These are phyloP conservation scores for Fusarium veterinarium DNA, from an alignment of 2,329 filamentous ascomycete genomes.

Conservation along the genomic window DNA sequence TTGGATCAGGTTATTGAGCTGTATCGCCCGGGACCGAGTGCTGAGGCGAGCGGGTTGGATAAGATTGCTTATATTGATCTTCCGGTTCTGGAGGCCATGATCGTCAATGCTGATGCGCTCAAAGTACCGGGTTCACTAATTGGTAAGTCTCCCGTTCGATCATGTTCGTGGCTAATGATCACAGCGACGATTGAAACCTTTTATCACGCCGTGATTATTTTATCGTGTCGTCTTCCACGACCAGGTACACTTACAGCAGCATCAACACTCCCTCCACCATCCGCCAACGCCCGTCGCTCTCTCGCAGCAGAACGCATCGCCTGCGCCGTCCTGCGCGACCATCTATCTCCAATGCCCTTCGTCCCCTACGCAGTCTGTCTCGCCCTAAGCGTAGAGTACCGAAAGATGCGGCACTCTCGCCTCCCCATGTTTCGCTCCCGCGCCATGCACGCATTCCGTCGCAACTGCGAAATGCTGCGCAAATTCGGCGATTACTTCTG, in stretches of 20 bases:
- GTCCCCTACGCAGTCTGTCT: conserved; percentile 72
- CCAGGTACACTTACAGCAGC: conserved; percentile 54
- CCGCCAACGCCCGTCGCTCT: conserved; percentile 67
- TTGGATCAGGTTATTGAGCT: conserved; percentile 70
- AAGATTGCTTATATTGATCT: conserved; percentile 63
- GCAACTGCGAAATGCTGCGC: conserved; percentile 64
- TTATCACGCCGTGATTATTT: conserved; percentile 72
- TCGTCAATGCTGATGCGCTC: conserved; percentile 64
- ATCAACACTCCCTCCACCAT: conserved; percentile 58
- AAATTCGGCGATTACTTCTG: conserved; percentile 68
- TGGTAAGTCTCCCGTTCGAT: conserved; percentile 50
- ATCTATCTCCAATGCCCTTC: conserved; percentile 66
- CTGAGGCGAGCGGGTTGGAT: conserved; percentile 53
- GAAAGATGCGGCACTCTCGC: conserved; percentile 71
- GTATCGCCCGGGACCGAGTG: conserved; percentile 65
- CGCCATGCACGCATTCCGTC: conserved; percentile 65
- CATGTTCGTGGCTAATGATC: conserved; percentile 34
- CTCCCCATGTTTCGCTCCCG: conserved; percentile 68
- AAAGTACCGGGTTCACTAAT: conserved; percentile 61
- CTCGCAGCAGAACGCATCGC: conserved; percentile 69
- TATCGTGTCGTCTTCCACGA: conserved; percentile 67
- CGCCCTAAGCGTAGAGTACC: conserved; percentile 70
- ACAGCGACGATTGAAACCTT: conserved; percentile 70
- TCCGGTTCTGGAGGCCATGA: conserved; percentile 68
- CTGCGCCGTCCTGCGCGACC: conserved; percentile 63